Conservation (phyloP, 495 filamentous ascomycete genomes). For the Usnea hakonensis region DNA sequence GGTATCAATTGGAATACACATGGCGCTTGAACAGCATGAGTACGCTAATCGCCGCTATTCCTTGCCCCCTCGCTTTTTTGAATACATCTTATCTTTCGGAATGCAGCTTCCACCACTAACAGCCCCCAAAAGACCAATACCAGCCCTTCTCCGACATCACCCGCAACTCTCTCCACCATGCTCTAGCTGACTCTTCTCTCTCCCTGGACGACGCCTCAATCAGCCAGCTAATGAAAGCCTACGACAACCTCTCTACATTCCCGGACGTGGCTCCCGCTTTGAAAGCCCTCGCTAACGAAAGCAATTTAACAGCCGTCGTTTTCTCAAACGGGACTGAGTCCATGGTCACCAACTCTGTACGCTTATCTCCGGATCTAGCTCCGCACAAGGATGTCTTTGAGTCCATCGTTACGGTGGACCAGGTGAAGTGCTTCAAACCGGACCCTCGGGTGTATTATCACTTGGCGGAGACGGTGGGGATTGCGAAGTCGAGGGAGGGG, state of each 20-base stretch:
- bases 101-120: neutral
- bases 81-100: too few relatives aligned
- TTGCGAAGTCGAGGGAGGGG: conserved; percentile 33
- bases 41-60: conserved; percentile 28
- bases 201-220: conserved; percentile 37
- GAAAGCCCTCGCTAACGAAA: conserved; percentile 33
- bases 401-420: conserved; percentile 55
- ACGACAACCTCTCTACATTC: conserved; percentile 63
- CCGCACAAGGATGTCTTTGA: conserved; percentile 44
- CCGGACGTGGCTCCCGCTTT: conserved; percentile 54
- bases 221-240: conserved; percentile 51
- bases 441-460: conserved; percentile 54
- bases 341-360: conserved; percentile 57
- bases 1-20: conserved; percentile 72
- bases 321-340: conserved; percentile 67
- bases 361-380: conserved; percentile 47
- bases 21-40: conserved; percentile 79
- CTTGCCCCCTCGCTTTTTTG: too few relatives aligned
- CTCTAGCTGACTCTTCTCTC: conserved; percentile 48
- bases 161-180: conserved; percentile 52
- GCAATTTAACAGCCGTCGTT: conserved; percentile 46
- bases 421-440: conserved; percentile 59
- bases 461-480: conserved; percentile 47
- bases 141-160: conserved; percentile 60
- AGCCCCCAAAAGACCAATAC: conserved; percentile 1